Conservation (phyloP, 2,329 filamentous ascomycete species). For the Verticillium zaregamsianum region DNA sequence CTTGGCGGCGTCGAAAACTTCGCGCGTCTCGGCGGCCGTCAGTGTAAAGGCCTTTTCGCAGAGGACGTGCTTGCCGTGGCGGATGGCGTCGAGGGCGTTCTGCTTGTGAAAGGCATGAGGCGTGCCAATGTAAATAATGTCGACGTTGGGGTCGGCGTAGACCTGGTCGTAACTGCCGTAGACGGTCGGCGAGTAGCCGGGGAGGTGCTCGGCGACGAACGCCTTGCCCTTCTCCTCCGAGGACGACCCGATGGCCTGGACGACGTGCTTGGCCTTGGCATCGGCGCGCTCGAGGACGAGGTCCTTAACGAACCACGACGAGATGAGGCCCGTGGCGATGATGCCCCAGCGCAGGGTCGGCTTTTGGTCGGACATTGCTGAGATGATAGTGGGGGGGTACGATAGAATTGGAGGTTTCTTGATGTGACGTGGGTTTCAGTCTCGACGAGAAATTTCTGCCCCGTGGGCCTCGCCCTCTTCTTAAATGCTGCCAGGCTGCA, state of each 20-base stretch:
- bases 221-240: slow-evolving; percentile 29
- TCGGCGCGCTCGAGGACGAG: slow-evolving; percentile 29
- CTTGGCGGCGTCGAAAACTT: slow-evolving; percentile 34
- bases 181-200: slow-evolving; percentile 21
- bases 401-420: neutral
- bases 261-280: slow-evolving; percentile 32
- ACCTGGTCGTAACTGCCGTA: slow-evolving; percentile 35
- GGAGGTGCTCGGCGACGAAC: slow-evolving; percentile 30
- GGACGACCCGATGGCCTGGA: slow-evolving; percentile 38
- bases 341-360: slow-evolving; percentile 30
- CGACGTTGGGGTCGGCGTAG: slow-evolving; percentile 35
- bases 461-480: neutral
- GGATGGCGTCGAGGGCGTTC: slow-evolving; percentile 38
- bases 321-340: slow-evolving; percentile 33
- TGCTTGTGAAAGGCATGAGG: slow-evolving; percentile 39
- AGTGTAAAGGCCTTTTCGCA: slow-evolving; percentile 42
- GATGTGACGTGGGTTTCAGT: neutral
- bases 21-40: slow-evolving; percentile 31
- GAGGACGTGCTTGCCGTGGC: slow-evolving; percentile 35
- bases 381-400: neutral
- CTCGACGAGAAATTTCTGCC: neutral
- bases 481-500: neutral
- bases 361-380: slow-evolving; percentile 2
- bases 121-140: slow-evolving; percentile 41
- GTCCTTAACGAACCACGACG: slow-evolving; percentile 38